A percentile compares a stretch with the other conserved stretches of the same genome.
These are phyloP conservation scores for Backusella australiensis DNA, from an alignment of 192 early-diverging fungal species.

Conservation along the genomic window DNA sequence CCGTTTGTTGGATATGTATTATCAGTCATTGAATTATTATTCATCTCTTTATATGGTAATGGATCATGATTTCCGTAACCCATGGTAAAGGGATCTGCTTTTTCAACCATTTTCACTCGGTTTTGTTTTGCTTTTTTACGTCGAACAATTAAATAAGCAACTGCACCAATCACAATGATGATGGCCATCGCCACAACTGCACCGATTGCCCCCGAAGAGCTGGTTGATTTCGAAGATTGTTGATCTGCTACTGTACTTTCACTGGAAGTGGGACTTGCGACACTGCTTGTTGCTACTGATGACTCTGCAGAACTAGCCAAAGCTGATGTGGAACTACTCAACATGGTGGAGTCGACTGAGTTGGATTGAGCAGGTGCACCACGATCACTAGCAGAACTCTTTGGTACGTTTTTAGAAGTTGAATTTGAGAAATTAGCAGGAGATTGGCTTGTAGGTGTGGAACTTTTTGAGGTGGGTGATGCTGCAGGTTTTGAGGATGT, in stretches of 20 bases:
- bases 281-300: neutral
- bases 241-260: neutral
- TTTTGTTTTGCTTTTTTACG: conserved; percentile 4
- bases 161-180: conserved; percentile 19
- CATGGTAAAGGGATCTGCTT: conserved; percentile 30
- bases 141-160: conserved; percentile 23
- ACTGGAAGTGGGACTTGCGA: neutral
- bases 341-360: neutral
- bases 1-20: neutral
- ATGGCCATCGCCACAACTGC: conserved; percentile 24
- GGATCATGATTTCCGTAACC: conserved; percentile 23
- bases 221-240: neutral
- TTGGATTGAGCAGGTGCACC: neutral
- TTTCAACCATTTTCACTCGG: neutral
- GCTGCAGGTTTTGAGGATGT: neutral
- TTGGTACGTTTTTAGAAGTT: neutral
- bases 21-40: neutral
- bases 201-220: conserved; percentile 30
- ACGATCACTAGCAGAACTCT: neutral
- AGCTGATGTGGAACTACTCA: neutral
- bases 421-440: neutral
- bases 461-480: neutral
- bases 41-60: neutral
- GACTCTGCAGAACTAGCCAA: neutral
- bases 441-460: neutral